These are phyloP conservation scores for Penicillium sclerotigenum DNA, from an alignment of 2,329 filamentous ascomycete genomes.

Conservation along the genomic window DNA sequence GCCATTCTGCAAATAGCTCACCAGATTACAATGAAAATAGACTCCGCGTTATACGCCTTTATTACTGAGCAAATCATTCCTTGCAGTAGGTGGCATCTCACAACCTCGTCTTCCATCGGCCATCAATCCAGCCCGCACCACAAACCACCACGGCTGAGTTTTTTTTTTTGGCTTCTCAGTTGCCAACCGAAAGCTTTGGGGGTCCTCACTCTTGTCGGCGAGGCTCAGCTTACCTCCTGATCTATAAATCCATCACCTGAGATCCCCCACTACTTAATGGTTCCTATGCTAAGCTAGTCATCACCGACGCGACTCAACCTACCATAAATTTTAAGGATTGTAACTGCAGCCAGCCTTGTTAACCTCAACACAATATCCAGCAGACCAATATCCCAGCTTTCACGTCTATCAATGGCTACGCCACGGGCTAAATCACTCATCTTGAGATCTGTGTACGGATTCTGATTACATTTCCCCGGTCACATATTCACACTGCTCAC, in stretches of 20 bases:
- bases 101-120: background rate
- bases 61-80: too few relatives aligned
- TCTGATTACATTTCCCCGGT: background rate
- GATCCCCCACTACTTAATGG: background rate
- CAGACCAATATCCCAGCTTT: background rate
- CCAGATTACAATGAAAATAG: background rate
- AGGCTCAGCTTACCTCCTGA: background rate
- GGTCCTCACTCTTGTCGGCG: background rate
- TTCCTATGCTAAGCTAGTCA: background rate
- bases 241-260: background rate
- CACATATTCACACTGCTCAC: too few relatives aligned
- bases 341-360: background rate
- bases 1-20: background rate
- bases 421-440: accelerated
- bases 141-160: background rate
- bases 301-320: too few relatives aligned
- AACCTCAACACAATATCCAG: too few relatives aligned
- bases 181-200: too few relatives aligned
- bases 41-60: too few relatives aligned
- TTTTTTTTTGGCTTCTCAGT: too few relatives aligned
- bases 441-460: background rate
- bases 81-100: background rate
- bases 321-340: background rate
- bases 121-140: background rate
- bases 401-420: background rate